phyloP scores from a whole-genome alignment of 1,284 basidiomycete genomes.

The Ganoderma boninense region DNA sequence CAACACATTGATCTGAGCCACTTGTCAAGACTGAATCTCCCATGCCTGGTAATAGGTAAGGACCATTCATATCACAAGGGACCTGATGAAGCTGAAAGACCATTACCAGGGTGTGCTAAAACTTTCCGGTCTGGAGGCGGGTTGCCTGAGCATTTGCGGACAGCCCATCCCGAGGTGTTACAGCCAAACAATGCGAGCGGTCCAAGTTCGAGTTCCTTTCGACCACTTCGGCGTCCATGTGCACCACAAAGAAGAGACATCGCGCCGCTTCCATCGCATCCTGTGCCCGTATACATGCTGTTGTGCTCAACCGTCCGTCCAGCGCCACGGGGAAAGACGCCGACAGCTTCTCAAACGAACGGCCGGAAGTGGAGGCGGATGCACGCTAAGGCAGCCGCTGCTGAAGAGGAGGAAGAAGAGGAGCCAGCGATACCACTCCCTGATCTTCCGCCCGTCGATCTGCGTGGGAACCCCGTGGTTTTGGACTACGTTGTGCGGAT shows the following conservation, averaged over 20 bases:
- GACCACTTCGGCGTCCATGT: conserved; percentile 15
- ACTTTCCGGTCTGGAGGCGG: conserved; percentile 23
- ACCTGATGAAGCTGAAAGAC: not conserved
- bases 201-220: not conserved
- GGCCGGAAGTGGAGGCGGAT: conserved; percentile 30
- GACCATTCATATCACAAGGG: not conserved
- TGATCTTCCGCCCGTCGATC: conserved; percentile 19
- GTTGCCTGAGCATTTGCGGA: conserved; percentile 27
- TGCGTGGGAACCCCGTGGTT: not conserved
- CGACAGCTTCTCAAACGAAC: conserved; percentile 19
- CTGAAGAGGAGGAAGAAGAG: conserved; percentile 8
- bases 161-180: conserved; percentile 15
- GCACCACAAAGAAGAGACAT: not conserved
- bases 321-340: not conserved
- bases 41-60: conserved; percentile 36
- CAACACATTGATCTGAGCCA: conserved; percentile 35
- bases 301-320: conserved; percentile 14
- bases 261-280: conserved; percentile 8
- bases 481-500: conserved; percentile 19
- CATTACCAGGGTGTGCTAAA: conserved; percentile 24
- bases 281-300: conserved; percentile 15
- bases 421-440: conserved; percentile 22
- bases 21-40: conserved; percentile 28
- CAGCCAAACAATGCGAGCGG: not conserved
- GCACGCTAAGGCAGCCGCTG: conserved; percentile 5